Evolutionary conservation across 306 rosid genomes (phyloP), one percentile per base, ranked within the genome.

Genomic region (Cyamopsis tetragonoloba): DNA sequence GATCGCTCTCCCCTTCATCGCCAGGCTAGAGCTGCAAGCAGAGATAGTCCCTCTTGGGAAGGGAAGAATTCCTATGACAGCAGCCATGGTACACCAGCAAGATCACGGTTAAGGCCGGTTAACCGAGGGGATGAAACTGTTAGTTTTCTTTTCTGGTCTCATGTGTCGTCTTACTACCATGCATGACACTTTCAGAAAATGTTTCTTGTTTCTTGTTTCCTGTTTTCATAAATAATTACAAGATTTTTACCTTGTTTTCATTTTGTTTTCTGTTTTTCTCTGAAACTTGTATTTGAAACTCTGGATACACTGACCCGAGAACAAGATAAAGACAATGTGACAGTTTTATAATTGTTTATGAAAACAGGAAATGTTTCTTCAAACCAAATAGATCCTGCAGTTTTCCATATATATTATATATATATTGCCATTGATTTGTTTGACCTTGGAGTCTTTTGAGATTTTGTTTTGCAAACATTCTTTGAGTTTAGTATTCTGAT

Each of bases 1-100:
- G 99, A 93, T 6, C 92, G 93, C 15, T 93, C 99, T 0, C 97
- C 99, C 1, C 88, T 88, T 38, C 95, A 89, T 77, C 91, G 96
- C 30, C 83, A 86, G 17, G 91, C 86, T 5, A 87, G 51, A 77
- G 78, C 82, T 68, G 44, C 95, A 0, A 90, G 86, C 23, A 80
- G 85, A 79, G 91, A 87, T 41, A 79, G 81, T 32, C 86, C 93
- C 14, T 63, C 88, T 4, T 80, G 48, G 80, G 97, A 87, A 68
- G 89, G 88, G 59, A 93, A 80, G 82, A 49, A 64, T 75, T 68
- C 90, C 13, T 72, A 84, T 46, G 97, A 92, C 5, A 65, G 71
- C 68, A 80, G 81, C 84, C 89, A 90, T 28, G 96, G 89, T 42
- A 86, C 96, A 55, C 95, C 92, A 0, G 95, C 83, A 62, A 88